Evolutionary conservation across 2,329 filamentous ascomycete genomes (phyloP), one percentile per base, ranked within the genome.

Genomic region (Colletotrichum abscissum): DNA sequence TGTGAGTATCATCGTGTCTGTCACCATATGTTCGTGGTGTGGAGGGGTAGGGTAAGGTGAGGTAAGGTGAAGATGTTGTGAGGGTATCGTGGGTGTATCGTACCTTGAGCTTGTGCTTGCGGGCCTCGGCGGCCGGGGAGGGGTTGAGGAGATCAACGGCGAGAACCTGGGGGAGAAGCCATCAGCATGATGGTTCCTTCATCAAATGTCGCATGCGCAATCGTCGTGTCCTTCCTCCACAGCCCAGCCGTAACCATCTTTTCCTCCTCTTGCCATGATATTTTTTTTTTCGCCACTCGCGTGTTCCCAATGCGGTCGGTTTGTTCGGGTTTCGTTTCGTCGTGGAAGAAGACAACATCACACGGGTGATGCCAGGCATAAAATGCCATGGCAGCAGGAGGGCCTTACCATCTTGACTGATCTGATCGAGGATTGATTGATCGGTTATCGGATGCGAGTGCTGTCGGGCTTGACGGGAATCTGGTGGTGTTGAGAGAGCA

Each of bases 31-130:
- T 42, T 19, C 16, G 16, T 42, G 30, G 33, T 14, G 28, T 14
- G 38, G 38, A 55, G 38, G 42, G 22, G 28, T 30, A 64, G 58
- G 56, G 57, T 57, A 60, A 46, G 26, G 28, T 35, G 4, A 42
- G 38, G 38, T 3, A 42, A 42, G 38, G 35, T 60, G 42, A 30
- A n/a, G 65, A 28, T n/a, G 63, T 63, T n/a, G 67, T 60, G 72
- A 54, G 19, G 65, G 49, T 24, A 67, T 63, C 28, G 67, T 60
- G 72, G 46, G 52, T 24, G 3, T 35, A 55, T 64, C 80, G 79
- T 95, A 98, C 95, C 95, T 99, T 99, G 87, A 99, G 95, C 95
- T 99, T 99, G 94, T 99, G 97, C 94, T 98, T 98, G 91, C 95
- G 95, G 85, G 95, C 95, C 94, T 99, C 97, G 87, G 96, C 92